Evolutionary conservation across 768 basidiomycete species (phyloP), one percentile per base, ranked within the genome.

Genomic region (Auricularia auricula-judae): DNA sequence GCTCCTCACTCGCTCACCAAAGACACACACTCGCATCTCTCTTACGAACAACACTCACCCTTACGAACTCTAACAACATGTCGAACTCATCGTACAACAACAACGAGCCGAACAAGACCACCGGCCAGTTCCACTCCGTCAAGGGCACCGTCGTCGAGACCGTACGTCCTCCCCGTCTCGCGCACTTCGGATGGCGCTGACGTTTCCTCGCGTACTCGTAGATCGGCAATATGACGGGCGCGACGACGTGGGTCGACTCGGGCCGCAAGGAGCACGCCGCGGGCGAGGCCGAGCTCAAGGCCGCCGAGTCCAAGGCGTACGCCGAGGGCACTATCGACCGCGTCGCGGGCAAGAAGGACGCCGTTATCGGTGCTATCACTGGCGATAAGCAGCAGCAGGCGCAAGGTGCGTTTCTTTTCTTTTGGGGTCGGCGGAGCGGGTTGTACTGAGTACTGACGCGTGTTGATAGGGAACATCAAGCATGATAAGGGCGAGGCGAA

Each of bases 301-400:
- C 63, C 33, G 80, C 81, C 3, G 78, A 80, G 65, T 76, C 77
- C 21, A 75, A 85, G 70, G 79, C 76, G n/a, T 85, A 79, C 66
- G 77, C 71, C 3, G 78, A 85, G 62, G 84, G 84, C 29, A 71
- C 72, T 0, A 7, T 70, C 14, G 83, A 85, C 65, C 77, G 76
- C 63, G 39, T 78, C 7, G 71, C 67, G 2, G 84, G 84, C 47
- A 82, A 82, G 72, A 80, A 81, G 65, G 84, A 85, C 63, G 70
- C 81, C 53, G 72, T 86, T 36, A 74, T 82, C 42, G 84, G 84
- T 39, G 81, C 84, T 10, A 66, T 86, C 60, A 78, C 74, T n/a
- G 85, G 83, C 34, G 85, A 85, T 71, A 76, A 78, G 67, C 47
- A 73, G n/a, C 81, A 83, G 70, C 77, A 86, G 71, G 64, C 67